A percentile compares a stretch with the other conserved stretches of the same genome.
phyloP scores from a whole-genome alignment of 2,329 filamentous ascomycete species.

The Pseudopithomyces chartarum region DNA sequence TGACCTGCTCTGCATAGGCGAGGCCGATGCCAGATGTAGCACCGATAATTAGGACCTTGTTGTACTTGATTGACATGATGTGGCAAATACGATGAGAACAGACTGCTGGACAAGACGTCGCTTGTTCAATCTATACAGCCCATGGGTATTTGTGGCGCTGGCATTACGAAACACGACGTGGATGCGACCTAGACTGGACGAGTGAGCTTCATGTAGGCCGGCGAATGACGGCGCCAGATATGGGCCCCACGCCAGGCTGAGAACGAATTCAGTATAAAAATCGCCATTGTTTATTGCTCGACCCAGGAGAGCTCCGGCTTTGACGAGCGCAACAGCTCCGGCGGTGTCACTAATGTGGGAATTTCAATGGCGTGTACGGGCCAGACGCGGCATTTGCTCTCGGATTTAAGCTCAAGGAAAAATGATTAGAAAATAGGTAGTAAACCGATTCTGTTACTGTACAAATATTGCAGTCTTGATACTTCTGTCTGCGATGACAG shows the following conservation, averaged over 20 bases:
- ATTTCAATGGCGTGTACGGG: constrained; percentile 2
- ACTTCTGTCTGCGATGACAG: not conserved
- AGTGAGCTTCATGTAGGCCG: not conserved
- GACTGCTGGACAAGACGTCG: not conserved
- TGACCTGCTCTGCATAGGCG: constrained; percentile 55
- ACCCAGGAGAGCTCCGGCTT: not conserved
- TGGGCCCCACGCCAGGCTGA: not conserved
- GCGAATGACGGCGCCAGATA: not conserved
- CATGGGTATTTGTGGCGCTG: constrained; percentile 8
- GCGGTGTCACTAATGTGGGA: not conserved
- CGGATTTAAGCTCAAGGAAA: not conserved
- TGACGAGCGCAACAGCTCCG: not conserved
- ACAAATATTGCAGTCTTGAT: not conserved
- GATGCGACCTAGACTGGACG: not conserved
- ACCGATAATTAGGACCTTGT: constrained; percentile 60
- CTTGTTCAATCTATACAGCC: not conserved
- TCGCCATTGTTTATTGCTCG: not conserved
- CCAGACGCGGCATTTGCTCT: not conserved
- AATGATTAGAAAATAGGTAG: not conserved
- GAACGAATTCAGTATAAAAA: not conserved
- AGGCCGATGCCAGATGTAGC: constrained; percentile 58
- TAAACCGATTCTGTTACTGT: not conserved
- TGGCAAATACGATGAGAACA: not conserved
- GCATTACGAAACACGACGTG: constrained; percentile 16
- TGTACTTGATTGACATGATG: constrained; percentile 54